These are phyloP conservation scores for Aspergillus ostianus DNA, from an alignment of 495 filamentous ascomycete species.

Conservation along the genomic window DNA sequence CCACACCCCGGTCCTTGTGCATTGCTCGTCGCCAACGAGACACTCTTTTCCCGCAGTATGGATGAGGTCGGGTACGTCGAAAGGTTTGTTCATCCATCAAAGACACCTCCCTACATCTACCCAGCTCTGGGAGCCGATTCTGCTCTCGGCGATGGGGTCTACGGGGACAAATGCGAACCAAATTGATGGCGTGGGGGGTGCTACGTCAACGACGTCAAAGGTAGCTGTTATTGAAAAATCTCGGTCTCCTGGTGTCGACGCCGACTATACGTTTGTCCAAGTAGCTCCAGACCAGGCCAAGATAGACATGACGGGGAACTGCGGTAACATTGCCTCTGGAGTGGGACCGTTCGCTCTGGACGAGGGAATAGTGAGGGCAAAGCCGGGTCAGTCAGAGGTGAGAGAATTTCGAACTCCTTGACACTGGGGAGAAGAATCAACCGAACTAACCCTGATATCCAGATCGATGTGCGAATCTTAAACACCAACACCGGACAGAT, in stretches of 20 bases:
- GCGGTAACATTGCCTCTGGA: conserved; percentile 40
- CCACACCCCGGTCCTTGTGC: too few relatives aligned
- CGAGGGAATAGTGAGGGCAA: conserved; percentile 26
- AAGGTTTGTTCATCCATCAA: conserved; percentile 35
- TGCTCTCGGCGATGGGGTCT: conserved; percentile 35
- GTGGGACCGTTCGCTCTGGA: conserved; percentile 38
- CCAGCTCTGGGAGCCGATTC: conserved; percentile 25
- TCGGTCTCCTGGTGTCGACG: conserved; percentile 24
- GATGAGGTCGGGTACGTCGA: conserved; percentile 41
- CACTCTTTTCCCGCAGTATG: conserved; percentile 28
- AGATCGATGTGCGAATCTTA: conserved; percentile 32
- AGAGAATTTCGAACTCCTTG: not conserved
- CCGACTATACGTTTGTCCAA: conserved; percentile 42
- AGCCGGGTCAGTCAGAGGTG: not conserved
- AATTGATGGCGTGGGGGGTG: conserved; percentile 38
- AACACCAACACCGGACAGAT: conserved; percentile 32
- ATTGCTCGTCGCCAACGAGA: too few relatives aligned
- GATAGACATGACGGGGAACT: conserved; percentile 42
- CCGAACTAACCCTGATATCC: not conserved
- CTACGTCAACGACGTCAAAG: conserved; percentile 42
- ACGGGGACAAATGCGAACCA: conserved; percentile 10
- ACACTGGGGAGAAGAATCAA: too few relatives aligned
- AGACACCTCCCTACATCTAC: conserved; percentile 26
- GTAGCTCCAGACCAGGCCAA: conserved; percentile 28
- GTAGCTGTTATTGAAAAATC: conserved; percentile 35